Evolutionary conservation across 805 yeast genomes (phyloP).

Genomic region (Jamesozyma spencerorum): DNA sequence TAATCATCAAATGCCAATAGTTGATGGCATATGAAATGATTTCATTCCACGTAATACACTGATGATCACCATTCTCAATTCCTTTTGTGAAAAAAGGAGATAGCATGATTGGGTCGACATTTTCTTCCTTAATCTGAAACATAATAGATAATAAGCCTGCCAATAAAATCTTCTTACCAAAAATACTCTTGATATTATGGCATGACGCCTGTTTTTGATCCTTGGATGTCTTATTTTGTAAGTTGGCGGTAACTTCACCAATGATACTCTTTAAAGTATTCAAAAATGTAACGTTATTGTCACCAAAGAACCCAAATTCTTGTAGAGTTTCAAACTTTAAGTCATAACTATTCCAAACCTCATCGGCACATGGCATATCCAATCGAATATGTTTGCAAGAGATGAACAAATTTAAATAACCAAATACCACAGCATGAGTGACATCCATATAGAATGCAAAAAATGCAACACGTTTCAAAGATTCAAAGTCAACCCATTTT

Average conservation of each 20-base stretch:
- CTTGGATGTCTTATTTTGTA: not conserved
- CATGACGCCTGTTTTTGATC: constrained; percentile 15
- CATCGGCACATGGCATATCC: constrained; percentile 55
- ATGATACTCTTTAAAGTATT: constrained; percentile 49
- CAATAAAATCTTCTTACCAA: constrained; percentile 57
- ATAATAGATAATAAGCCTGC: constrained; percentile 60
- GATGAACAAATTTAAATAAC: constrained; percentile 54
- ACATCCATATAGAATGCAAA: constrained; percentile 78
- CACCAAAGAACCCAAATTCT: constrained; percentile 20
- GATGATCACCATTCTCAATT: constrained; percentile 5
- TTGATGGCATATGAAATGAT: constrained; percentile 60
- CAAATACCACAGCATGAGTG: constrained; percentile 67
- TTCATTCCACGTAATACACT: constrained; percentile 57
- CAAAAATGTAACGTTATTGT: constrained; percentile 39
- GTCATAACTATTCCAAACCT: constrained; percentile 41
- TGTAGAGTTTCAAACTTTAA: constrained; percentile 15
- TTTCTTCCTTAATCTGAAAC: constrained; percentile 66
- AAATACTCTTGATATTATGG: constrained; percentile 31
- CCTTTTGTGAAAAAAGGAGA: constrained; percentile 7
- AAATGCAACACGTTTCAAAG: constrained; percentile 66
- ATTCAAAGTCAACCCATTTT: constrained; percentile 73
- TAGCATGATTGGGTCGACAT: constrained; percentile 24
- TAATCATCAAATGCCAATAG: constrained; percentile 37
- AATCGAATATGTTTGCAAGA: constrained; percentile 51
- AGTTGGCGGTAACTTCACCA: constrained; percentile 32